Conservation (phyloP, 495 filamentous ascomycete genomes). For the Penicillium herquei region DNA sequence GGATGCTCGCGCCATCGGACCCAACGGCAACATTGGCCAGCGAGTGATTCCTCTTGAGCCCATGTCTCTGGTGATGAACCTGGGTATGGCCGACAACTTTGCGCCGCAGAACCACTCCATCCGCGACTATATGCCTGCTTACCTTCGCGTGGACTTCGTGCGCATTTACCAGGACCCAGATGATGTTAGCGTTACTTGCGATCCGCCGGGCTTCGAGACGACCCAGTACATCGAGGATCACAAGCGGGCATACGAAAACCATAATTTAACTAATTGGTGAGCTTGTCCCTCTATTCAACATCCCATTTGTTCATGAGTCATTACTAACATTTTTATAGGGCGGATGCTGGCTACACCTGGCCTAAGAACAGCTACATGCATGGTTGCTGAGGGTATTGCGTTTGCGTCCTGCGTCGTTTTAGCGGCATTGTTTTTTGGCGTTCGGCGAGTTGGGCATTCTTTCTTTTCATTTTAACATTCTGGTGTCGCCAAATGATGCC, state of each 20-base stretch:
- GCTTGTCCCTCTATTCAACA: conserved; percentile 5
- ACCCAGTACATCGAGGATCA: conserved; percentile 70
- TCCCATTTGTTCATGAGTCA: neutral
- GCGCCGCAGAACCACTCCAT: conserved; percentile 59
- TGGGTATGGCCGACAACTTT: conserved; percentile 72
- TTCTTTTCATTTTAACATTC: neutral
- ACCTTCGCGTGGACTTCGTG: conserved; percentile 71
- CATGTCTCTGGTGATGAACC: conserved; percentile 66
- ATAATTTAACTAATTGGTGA: conserved; percentile 58
- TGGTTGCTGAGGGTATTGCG: conserved; percentile 27
- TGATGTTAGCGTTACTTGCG: conserved; percentile 62
- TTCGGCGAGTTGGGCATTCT: conserved; percentile 11
- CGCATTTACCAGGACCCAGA: conserved; percentile 71
- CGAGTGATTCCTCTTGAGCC: conserved; percentile 68
- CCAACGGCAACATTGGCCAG: conserved; percentile 74
- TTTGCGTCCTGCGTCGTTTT: conserved; percentile 25
- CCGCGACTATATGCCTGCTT: conserved; percentile 58
- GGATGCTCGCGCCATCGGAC: conserved; percentile 61
- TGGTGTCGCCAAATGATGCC: neutral
- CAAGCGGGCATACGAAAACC: conserved; percentile 59
- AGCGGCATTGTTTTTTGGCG: conserved; percentile 39
- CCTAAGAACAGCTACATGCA: conserved; percentile 51
- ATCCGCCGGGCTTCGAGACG: conserved; percentile 67
- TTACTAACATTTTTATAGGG: conserved; percentile 21
- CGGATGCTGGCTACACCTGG: conserved; percentile 43